Evolutionary conservation across 306 rosid species (phyloP), one percentile per base, ranked within the genome.

Genomic region (Vachellia pachyceras): DNA sequence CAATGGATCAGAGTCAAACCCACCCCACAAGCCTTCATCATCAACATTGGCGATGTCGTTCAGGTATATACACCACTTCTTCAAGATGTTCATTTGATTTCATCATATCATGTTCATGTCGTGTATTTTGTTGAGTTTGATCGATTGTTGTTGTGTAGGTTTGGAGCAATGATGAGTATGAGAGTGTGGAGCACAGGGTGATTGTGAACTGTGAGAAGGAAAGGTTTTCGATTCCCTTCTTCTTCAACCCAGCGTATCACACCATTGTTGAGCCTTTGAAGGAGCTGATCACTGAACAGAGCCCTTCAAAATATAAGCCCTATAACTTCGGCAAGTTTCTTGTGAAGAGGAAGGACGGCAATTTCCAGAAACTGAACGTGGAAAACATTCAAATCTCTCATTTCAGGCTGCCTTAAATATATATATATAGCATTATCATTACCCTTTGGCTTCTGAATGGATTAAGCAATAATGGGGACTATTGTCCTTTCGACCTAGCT

Each of bases 191-290:
- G 42, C 87, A 83, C 3, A 73, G 87, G 18, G 84, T 73, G 13
- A 20, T 72, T 22, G 41, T 88, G 63, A 87, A 88, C 83, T 17
- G 86, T 3, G 81, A 88, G 15, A 85, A 63, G 79, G 84, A 88
- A 50, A 92, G 95, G 81, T 78, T 79, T 67, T 88, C 92, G 0
- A 79, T 88, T 66, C 85, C 92, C 1, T 86, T 61, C 87, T 88
- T 88, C 84, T 61, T 92, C 37, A 78, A 79, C 20, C 95, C 97
- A 3, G 76, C 95, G 42, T 93, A 90, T 79, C 80, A 80, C 89
- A 89, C 88, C n/a, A 15, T 81, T 45, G 88, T 88, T n/a, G 68
- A 80, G 66, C 92, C 90, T 0, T 55, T 89, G 69, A 75, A 86
- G 37, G 88, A 86, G 85, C 86, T 91, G 3, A 54, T 25, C 37